Percentiles rank a stretch among this genome's conserved stretches.
Evolutionary conservation across 2,329 filamentous ascomycete genomes (phyloP).

Genomic region (Cercospora nicotianae): DNA sequence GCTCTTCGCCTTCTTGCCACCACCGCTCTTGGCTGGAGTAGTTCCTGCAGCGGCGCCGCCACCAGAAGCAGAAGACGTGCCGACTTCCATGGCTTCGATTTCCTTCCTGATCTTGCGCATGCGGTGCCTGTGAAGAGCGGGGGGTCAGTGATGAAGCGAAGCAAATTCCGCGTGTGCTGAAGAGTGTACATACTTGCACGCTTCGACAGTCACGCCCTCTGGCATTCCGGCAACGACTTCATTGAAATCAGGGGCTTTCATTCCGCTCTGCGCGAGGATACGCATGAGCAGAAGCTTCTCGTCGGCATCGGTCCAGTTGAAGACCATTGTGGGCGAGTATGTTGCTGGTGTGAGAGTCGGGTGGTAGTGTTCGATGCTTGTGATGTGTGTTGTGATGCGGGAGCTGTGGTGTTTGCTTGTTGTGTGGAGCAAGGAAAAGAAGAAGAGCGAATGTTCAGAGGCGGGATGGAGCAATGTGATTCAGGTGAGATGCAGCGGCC

Average conservation of each 20-base stretch:
- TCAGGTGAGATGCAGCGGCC: background rate
- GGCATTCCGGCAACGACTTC: constrained; percentile 4
- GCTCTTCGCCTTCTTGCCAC: constrained; percentile 5
- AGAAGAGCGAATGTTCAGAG: background rate
- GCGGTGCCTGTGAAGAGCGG: constrained; percentile 1
- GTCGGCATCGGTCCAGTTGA: constrained; percentile 12
- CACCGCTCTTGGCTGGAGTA: constrained; percentile 9
- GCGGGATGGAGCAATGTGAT: background rate
- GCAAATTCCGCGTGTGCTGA: background rate
- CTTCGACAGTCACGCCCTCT: constrained; percentile 1
- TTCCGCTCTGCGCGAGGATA: background rate
- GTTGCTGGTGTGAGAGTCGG: background rate
- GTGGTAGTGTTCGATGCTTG: background rate
- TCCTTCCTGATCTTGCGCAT: constrained; percentile 9
- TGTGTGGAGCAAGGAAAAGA: background rate
- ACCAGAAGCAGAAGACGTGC: background rate
- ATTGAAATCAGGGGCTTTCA: constrained; percentile 8
- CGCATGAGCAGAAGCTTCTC: constrained; percentile 12
- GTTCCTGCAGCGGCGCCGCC: background rate
- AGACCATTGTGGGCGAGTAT: background rate
- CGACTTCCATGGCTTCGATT: background rate
- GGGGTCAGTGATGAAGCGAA: background rate
- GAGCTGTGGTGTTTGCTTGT: background rate
- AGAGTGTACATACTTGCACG: background rate
- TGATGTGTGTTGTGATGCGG: background rate